Evolutionary conservation across 2,329 filamentous ascomycete species (phyloP), one percentile per base, ranked within the genome.

Genomic region (Diplocarpon mali): DNA sequence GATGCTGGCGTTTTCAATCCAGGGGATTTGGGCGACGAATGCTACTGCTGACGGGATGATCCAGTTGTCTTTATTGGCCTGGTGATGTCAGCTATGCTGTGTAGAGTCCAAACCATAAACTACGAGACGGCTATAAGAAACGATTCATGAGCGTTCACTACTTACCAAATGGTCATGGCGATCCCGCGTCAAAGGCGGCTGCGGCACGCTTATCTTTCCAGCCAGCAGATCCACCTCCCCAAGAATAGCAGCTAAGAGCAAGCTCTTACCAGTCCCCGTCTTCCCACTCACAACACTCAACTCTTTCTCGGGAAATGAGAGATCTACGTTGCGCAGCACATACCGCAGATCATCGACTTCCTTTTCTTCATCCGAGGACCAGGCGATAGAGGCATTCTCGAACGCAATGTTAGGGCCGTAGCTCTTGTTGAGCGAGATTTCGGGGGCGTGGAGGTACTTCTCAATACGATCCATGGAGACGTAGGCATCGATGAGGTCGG

Each of bases 1-100:
- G 49, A 93, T 79, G 5, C 78, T 83, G 1, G 81, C 83, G 54
- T 89, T 90, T 58, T 90, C 85, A 39, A 92, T 85, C 85, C 85
- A 92, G 0, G 85, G 85, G 7, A 83, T 86, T 58, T 89, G 84
- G 2, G 42, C 38, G 5, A 48, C 82, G 54, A 80, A 90, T 0
- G 85, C 85, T 38, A 88, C 72, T 1, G 81, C 74, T 2, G 73
- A 72, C 7, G 79, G 72, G 13, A 87, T 71, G 36, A 83, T 78
- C 84, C 84, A 88, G 52, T 85, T 68, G 3, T 63, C 62, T 38
- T 57, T 65, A 12, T 65, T 81, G 20, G 20, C 20, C 20, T 24
- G 20, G 20, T 3, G 3, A 7, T 24, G 20, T 24, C 4, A 24
- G 20, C 20, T 24, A 7, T 24, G 20, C 20, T 24, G 20, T 3